Evolutionary conservation across 805 yeast species (phyloP), one percentile per base, ranked within the genome.

Genomic region (Ogataea populi-albae): DNA sequence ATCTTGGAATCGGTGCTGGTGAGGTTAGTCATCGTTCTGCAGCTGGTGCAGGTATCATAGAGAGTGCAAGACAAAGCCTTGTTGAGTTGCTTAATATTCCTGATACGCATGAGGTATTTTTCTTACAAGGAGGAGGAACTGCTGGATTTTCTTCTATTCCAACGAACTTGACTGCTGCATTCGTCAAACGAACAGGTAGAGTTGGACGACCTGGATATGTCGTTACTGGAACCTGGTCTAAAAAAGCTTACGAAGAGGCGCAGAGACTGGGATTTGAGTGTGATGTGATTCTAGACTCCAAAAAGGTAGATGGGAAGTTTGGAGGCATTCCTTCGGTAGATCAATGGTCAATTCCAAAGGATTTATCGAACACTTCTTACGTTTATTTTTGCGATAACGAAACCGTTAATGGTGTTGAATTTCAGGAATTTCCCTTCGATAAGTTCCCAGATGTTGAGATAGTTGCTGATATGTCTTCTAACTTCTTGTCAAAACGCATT

Each of bases 51-150:
- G 68, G 72, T 38, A 81, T 93, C 38, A 81, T 93, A 44, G 81
- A 87, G 45, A 75, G 75, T 45, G 79, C 98, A 27, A 87, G 86
- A 63, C 66, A 62, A 26, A 75, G 81, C 52, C 66, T 93, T 54
- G 67, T 54, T 25, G 65, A 84, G 54, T 65, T 93, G 37, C 64
- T 88, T 57, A 55, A 69, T 40, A 77, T 93, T 33, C 98, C 98
- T 21, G 95, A 86, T 41, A 82, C 95, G 21, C 95, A 93, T 59
- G 97, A 88, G 61, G 91, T 91, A 2, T 81, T 93, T 59, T 93
- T 91, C 66, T 63, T 91, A 65, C 99, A 93, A 68, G 98, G 98
- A 47, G 98, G 99, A 45, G 98, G 98, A 41, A 91, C 98, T 34
- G 83, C 88, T 20, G 98, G 96, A 5, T 93, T 93, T 50, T 85